Percentiles rank a stretch among this genome's conserved stretches.
phyloP scores from a whole-genome alignment of 2,329 filamentous ascomycete genomes.

The Verticillium zaregamsianum region DNA sequence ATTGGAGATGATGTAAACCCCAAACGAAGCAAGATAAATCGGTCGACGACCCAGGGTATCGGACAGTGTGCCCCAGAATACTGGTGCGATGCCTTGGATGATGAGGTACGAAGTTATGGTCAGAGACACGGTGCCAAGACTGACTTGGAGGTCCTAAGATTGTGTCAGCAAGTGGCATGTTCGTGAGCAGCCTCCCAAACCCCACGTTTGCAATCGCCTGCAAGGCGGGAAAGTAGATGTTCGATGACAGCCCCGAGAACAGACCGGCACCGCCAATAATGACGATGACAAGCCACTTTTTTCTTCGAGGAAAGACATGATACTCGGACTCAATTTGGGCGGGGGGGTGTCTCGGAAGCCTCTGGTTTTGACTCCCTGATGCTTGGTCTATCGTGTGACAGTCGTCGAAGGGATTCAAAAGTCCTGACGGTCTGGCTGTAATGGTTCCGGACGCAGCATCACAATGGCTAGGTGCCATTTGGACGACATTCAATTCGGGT shows the following conservation, averaged over 20 bases:
- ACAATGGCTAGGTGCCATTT: no score
- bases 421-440: no score
- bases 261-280: slow-evolving; percentile 45
- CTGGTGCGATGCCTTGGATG: slow-evolving; percentile 44
- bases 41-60: slow-evolving; percentile 40
- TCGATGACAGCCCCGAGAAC: slow-evolving; percentile 48
- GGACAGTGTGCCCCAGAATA: slow-evolving; percentile 43
- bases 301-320: slow-evolving; percentile 27
- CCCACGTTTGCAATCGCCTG: slow-evolving; percentile 29
- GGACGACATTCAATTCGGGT: no score
- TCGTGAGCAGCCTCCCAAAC: slow-evolving; percentile 14
- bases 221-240: slow-evolving; percentile 46
- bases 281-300: slow-evolving; percentile 42
- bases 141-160: slow-evolving; percentile 23
- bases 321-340: no score
- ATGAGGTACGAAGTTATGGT: slow-evolving; percentile 45
- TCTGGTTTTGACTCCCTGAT: no score
- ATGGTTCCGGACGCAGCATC: no score
- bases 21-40: slow-evolving; percentile 39
- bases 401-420: no score
- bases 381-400: no score
- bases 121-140: slow-evolving; percentile 26
- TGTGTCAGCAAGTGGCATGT: no score
- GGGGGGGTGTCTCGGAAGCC: no score
- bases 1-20: slow-evolving; percentile 42